Evolutionary conservation across 2,329 filamentous ascomycete genomes (phyloP), one percentile per base, ranked within the genome.

Genomic region (Ascochyta rabiei): DNA sequence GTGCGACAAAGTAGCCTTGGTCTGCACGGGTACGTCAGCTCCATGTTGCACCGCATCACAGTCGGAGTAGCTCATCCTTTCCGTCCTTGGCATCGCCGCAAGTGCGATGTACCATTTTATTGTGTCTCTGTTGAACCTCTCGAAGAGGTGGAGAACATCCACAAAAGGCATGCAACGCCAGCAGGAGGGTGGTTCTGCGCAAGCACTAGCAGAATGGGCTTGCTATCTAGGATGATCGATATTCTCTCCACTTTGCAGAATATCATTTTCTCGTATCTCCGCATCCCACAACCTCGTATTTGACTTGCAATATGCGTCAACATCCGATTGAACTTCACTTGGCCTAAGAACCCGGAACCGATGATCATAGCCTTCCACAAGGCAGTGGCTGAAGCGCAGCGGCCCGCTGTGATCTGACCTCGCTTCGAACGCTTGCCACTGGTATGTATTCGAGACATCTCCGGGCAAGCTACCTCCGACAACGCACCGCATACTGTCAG

Each of bases 391-490:
- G 19, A 40, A 44, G 37, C 24, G 45, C 52, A 49, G 35, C 52
- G 52, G 51, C 41, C 52, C 42, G 52, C 46, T 26, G 31, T 50
- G 31, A 50, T 47, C 41, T 39, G 21, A 49, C 40, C 28, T 49
- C 52, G 34, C 45, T 48, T 49, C 28, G 44, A 48, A 23, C 23
- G 35, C 34, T 24, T 41, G 30, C 46, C n/a, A 48, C 15, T 30
- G 34, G 12, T 21, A 35, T 41, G 46, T 7, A 2, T 39, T 44
- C 39, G 41, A 23, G 52, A 18, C 35, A 38, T 38, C 18, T 45
- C 28, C 40, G 23, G 37, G 24, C 46, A 55, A 42, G 37, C 18
- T 23, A 42, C 23, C 35, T 18, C 30, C 44, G 28, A 44, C 33
- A 48, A 44, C 33, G 30, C 50, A 47, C 12, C 31, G 15, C 38